A percentile compares a stretch with the other conserved stretches of the same genome.
These are phyloP conservation scores for Saccharomyces cerevisiae DNA, from an alignment of 805 yeast species.

Conservation along the genomic window DNA sequence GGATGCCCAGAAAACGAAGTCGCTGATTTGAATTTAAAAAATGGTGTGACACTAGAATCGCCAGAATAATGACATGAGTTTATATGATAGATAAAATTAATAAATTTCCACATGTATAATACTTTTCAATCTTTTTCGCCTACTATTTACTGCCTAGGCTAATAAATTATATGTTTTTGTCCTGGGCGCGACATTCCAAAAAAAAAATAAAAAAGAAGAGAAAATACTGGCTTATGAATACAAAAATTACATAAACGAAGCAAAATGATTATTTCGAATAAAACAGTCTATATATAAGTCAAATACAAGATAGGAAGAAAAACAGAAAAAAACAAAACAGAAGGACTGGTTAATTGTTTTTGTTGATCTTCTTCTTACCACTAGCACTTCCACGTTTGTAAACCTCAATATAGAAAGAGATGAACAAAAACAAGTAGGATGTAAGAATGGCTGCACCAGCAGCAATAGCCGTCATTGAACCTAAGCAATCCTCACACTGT, in stretches of 20 bases:
- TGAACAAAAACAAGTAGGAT: conserved; percentile 64
- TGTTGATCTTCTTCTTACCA: conserved; percentile 4
- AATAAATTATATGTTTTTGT: neutral
- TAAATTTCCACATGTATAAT: neutral
- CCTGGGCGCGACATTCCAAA: neutral
- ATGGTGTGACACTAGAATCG: neutral
- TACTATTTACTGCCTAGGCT: neutral
- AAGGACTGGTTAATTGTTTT: neutral
- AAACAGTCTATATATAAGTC: neutral
- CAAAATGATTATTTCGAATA: neutral
- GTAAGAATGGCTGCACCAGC: conserved; percentile 71
- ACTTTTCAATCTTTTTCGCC: neutral
- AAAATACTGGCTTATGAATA: neutral
- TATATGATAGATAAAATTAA: neutral
- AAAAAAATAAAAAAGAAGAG: neutral
- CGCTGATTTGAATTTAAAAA: neutral
- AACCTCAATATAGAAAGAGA: conserved; percentile 70
- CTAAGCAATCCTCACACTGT: conserved; percentile 64
- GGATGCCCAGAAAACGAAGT: neutral
- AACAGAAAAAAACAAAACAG: neutral
- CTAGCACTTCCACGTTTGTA: conserved; percentile 55
- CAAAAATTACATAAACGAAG: neutral
- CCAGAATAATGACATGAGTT: neutral
- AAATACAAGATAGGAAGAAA: neutral
- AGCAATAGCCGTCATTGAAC: conserved; percentile 62